Base-by-base conservation (phyloP, 805 yeast species). In the Groenewaldozyma salmanticensis region DNA sequence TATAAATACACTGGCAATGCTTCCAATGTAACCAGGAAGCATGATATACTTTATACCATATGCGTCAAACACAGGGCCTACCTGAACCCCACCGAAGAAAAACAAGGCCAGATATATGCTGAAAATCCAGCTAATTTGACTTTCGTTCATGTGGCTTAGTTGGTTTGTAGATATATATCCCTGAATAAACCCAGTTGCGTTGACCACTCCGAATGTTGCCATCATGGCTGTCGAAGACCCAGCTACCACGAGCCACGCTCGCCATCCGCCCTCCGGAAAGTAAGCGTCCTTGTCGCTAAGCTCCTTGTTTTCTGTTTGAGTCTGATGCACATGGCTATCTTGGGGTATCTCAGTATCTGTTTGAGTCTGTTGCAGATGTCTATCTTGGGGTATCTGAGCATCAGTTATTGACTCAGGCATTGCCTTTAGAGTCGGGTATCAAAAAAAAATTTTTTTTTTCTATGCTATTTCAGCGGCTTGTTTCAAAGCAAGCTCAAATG, bases 121-220 rank as follows among this genome's bases (percentile, higher is more conserved):
- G 52, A 81, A 82, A 43, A 81, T 72, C 92, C 90, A 82, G 1
- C 84, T 75, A 3, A 79, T 65, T 2, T 73, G 57, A 17, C 78
- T 65, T 13, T 75, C 64, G 13, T 70, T 55, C 18, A 66, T 56
- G 27, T 65, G 48, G 4, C 54, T 52, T 42, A 81, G 62, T 45
- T 76, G 77, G 52, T 79, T 71, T 15, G 59, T 57, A 2, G 74
- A 60, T 1, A 81, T 68, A 54, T 75, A 79, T 0, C 83, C 74
- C 57, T 81, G 83, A 31, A 81, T 66, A 1, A 78, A 80, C 41
- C 87, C 86, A 9, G 73, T 67, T 1, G 82, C 61, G 53, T 81
- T 81, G 59, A 78, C 66, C 21, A 81, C 48, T 1, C 94, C 94
- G 53, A 80, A 74, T 3, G 74, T 66, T 33, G 73, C 70, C 4